A percentile compares a stretch with the other conserved stretches of the same genome.
These are phyloP conservation scores for Bifiguratus adelaidae DNA, from an alignment of 192 early-diverging fungal species.

Conservation along the genomic window DNA sequence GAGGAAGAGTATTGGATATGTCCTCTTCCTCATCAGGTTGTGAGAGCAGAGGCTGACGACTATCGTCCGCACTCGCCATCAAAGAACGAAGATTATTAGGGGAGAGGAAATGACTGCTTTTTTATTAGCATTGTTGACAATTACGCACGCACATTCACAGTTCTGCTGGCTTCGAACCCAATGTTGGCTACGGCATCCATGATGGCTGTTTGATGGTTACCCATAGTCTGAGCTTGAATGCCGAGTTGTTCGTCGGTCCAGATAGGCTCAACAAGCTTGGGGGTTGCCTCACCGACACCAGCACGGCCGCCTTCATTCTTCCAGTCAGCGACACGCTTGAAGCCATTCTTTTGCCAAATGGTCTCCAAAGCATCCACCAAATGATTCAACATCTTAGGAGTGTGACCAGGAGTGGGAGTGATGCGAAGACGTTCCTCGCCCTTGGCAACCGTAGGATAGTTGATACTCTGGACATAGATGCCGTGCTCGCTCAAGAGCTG, in stretches of 20 bases:
- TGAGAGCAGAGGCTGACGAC: not conserved
- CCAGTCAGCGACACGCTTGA: constrained; percentile 86
- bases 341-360: constrained; percentile 80
- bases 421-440: constrained; percentile 97
- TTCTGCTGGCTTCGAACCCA: no score
- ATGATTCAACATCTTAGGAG: constrained; percentile 62
- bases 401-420: constrained; percentile 96
- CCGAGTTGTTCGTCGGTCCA: constrained; percentile 45
- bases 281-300: constrained; percentile 65
- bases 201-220: no score
- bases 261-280: constrained; percentile 28
- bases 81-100: no score
- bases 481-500: constrained; percentile 79
- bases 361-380: constrained; percentile 75
- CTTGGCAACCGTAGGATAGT: constrained; percentile 91
- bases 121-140: no score
- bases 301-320: constrained; percentile 71
- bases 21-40: not conserved
- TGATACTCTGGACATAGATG: constrained; percentile 98
- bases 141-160: no score
- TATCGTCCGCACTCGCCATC: no score
- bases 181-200: no score
- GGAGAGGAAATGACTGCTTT: no score
- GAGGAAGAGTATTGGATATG: not conserved
- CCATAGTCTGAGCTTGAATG: not conserved